Conservation (phyloP, 176 grass and related monocot species). For the Miscanthus lutarioriparius region DNA sequence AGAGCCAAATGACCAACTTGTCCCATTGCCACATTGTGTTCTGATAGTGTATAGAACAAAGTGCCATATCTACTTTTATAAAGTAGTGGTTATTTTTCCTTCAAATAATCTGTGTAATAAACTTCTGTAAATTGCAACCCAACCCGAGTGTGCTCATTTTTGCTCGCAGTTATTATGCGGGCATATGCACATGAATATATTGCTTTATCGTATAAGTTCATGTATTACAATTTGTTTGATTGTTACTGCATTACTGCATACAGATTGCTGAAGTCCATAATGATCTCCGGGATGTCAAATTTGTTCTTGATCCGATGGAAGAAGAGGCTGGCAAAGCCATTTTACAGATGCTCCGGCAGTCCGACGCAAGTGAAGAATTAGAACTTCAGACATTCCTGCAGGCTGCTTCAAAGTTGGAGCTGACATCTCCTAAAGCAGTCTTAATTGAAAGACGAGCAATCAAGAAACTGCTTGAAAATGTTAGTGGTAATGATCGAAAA, state of each 20-base stretch:
- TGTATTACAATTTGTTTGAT: constrained; percentile 26
- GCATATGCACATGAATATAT: constrained; percentile 12
- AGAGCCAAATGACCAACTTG: not conserved
- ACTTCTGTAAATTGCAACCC: not conserved
- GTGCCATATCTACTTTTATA: not conserved
- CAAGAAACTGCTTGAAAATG: constrained; percentile 64
- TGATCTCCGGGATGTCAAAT: constrained; percentile 67
- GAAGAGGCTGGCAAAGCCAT: constrained; percentile 75
- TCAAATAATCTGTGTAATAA: constrained; percentile 24
- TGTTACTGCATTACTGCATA: constrained; percentile 24
- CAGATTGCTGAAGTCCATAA: constrained; percentile 78
- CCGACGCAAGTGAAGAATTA: constrained; percentile 64
- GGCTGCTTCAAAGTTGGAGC: constrained; percentile 72
- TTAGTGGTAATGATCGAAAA: constrained; percentile 59
- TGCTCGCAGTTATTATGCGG: not conserved
- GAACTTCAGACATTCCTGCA: constrained; percentile 66
- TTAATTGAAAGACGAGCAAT: constrained; percentile 89
- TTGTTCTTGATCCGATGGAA: constrained; percentile 68
- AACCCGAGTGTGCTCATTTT: constrained; percentile 16
- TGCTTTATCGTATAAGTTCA: constrained; percentile 19
- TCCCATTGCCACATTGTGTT: constrained; percentile 2
- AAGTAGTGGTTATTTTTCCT: not conserved
- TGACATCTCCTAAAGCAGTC: constrained; percentile 80
- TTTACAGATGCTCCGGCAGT: constrained; percentile 61
- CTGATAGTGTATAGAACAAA: not conserved